Evolutionary conservation across 108 stramenopile genomes (phyloP).

Genomic region (Epithemia pelagica): DNA sequence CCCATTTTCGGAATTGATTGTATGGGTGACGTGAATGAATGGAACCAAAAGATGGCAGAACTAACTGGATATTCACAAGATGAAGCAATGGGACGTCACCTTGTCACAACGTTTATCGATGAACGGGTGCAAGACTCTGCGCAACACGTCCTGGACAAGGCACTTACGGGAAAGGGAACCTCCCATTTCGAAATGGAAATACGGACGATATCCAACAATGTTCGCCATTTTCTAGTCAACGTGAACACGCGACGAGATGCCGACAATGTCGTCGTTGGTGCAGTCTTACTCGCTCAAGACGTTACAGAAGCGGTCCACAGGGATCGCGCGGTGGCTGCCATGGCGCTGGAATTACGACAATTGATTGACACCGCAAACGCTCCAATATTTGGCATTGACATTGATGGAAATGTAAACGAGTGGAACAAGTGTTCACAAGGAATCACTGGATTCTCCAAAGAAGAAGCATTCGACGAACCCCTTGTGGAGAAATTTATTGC

Average conservation of each 20-base stretch:
- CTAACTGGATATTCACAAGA: slow-evolving; percentile 57
- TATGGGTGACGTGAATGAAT: slow-evolving; percentile 46
- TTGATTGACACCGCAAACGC: slow-evolving; percentile 77
- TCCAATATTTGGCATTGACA: slow-evolving; percentile 77
- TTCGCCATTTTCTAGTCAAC: slow-evolving; percentile 55
- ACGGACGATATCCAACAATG: slow-evolving; percentile 34
- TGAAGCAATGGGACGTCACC: slow-evolving; percentile 46
- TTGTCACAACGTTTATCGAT: slow-evolving; percentile 46
- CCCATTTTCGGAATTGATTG: slow-evolving; percentile 68
- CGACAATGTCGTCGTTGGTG: slow-evolving; percentile 57
- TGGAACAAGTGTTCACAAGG: slow-evolving; percentile 53
- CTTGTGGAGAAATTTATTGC: slow-evolving; percentile 69
- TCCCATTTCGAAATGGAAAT: slow-evolving; percentile 65
- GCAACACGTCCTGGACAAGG: slow-evolving; percentile 45
- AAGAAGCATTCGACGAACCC: slow-evolving; percentile 54
- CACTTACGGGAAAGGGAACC: slow-evolving; percentile 42
- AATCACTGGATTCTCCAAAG: slow-evolving; percentile 57
- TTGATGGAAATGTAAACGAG: slow-evolving; percentile 63
- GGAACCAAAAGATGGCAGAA: slow-evolving; percentile 62
- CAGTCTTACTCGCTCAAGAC: slow-evolving; percentile 69
- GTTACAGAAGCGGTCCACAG: slow-evolving; percentile 59
- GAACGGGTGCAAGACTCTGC: slow-evolving; percentile 30
- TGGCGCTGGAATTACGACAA: slow-evolving; percentile 58
- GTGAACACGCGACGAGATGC: slow-evolving; percentile 63
- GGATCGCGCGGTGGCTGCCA: slow-evolving; percentile 47